Conservation (phyloP, 352 stramenopile genomes). For the Thalassiosira delicatula region DNA sequence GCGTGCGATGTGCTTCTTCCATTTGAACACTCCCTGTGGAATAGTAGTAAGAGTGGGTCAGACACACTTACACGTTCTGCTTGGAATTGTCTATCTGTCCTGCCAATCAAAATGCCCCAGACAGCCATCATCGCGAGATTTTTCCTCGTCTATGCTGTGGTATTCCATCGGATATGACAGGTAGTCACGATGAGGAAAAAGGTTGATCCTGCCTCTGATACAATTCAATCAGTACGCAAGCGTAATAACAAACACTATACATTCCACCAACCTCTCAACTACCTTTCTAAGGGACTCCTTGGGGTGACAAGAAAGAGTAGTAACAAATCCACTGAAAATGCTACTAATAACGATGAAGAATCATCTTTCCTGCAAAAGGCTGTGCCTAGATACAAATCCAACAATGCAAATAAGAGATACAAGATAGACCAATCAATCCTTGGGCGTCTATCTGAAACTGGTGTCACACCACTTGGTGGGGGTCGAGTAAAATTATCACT, state of each 20-base stretch:
- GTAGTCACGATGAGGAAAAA: slow-evolving; percentile 12
- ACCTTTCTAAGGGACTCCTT: slow-evolving; percentile 16
- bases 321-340: neutral
- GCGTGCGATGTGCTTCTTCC: slow-evolving; percentile 30
- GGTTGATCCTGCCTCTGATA: slow-evolving; percentile 15
- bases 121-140: slow-evolving; percentile 26
- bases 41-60: slow-evolving; percentile 33
- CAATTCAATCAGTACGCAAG: slow-evolving; percentile 24
- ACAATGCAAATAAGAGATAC: slow-evolving; percentile 10
- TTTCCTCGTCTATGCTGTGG: slow-evolving; percentile 16
- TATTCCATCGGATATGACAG: slow-evolving; percentile 30
- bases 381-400: neutral
- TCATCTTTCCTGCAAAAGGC: neutral
- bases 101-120: slow-evolving; percentile 35
- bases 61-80: slow-evolving; percentile 18
- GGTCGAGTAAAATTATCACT: slow-evolving; percentile 24
- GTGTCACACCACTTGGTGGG: slow-evolving; percentile 18
- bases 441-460: slow-evolving; percentile 8
- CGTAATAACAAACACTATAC: slow-evolving; percentile 30
- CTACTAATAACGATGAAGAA: no score
- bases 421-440: slow-evolving; percentile 22
- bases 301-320: neutral
- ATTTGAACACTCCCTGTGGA: slow-evolving; percentile 36
- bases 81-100: slow-evolving; percentile 29
- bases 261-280: slow-evolving; percentile 26